Evolutionary conservation across 1,284 basidiomycete genomes (phyloP).

Genomic region (Cryptococcus sp.): DNA sequence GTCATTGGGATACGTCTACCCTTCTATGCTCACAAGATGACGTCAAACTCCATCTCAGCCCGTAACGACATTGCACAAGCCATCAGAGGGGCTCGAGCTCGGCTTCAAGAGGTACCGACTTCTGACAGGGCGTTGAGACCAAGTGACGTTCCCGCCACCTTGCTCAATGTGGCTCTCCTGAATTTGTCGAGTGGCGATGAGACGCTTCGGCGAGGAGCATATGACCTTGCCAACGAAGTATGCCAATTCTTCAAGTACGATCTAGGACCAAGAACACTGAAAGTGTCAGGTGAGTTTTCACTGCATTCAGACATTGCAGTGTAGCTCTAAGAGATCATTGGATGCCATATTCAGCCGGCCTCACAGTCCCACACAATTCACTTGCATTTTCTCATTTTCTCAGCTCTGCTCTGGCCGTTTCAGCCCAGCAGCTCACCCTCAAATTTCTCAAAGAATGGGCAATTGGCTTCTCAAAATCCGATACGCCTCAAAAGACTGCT

Average conservation of each 20-base stretch:
- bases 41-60: constrained; percentile 58
- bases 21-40: constrained; percentile 53
- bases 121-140: constrained; percentile 70
- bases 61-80: constrained; percentile 67
- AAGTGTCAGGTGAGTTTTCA: constrained; percentile 63
- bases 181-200: constrained; percentile 72
- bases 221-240: constrained; percentile 73
- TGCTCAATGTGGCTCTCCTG: constrained; percentile 77
- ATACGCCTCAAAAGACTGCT: constrained; percentile 65
- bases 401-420: constrained; percentile 70
- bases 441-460: constrained; percentile 83
- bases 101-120: constrained; percentile 56
- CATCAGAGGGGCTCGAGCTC: constrained; percentile 39
- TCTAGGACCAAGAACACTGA: constrained; percentile 62
- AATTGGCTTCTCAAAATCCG: constrained; percentile 59
- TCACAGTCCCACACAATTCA: constrained; percentile 72
- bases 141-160: constrained; percentile 76
- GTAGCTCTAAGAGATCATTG: no score
- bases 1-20: constrained; percentile 53
- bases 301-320: not conserved
- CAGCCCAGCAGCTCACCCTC: constrained; percentile 75
- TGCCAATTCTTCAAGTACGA: constrained; percentile 77
- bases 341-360: constrained; percentile 54
- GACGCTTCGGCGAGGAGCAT: constrained; percentile 71
- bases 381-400: constrained; percentile 65